These are phyloP conservation scores for Striga hermonthica DNA, from an alignment of 305 asterid species.

Conservation along the genomic window DNA sequence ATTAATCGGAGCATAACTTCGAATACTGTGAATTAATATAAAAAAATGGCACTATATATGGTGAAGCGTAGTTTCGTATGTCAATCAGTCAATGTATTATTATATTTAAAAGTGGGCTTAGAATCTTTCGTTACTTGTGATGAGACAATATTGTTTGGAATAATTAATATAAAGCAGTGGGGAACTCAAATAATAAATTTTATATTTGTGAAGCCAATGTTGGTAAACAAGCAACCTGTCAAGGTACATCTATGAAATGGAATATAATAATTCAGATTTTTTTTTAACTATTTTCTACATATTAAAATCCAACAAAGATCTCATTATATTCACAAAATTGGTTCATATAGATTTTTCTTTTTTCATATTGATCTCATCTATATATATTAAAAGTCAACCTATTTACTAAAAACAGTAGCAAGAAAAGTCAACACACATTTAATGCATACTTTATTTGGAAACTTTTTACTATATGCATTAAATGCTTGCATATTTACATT, in stretches of 20 bases:
- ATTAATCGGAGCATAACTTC: too few species aligned
- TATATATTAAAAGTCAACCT: too few species aligned
- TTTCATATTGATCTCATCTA: background rate
- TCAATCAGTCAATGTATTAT: background rate
- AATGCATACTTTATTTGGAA: too few species aligned
- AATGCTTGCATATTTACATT: too few species aligned
- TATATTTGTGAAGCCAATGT: slow-evolving; percentile 21
- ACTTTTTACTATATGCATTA: too few species aligned
- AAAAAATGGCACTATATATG: slow-evolving; percentile 17
- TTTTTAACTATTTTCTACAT: slow-evolving; percentile 37
- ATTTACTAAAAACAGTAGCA: too few species aligned
- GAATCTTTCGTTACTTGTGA: slow-evolving; percentile 53
- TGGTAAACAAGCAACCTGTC: slow-evolving; percentile 32
- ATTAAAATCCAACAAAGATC: slow-evolving; percentile 37
- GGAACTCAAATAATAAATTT: slow-evolving; percentile 1
- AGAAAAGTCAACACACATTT: too few species aligned
- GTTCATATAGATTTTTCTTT: background rate
- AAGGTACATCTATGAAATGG: slow-evolving; percentile 43
- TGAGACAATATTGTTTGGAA: slow-evolving; percentile 30
- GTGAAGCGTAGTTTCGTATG: slow-evolving; percentile 25
- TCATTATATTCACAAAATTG: slow-evolving; percentile 13
- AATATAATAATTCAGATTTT: slow-evolving; percentile 43
- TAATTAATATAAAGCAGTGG: slow-evolving; percentile 35
- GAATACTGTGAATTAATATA: background rate
- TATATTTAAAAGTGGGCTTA: background rate